phyloP scores from a whole-genome alignment of 2,329 filamentous ascomycete species.

The Sarocladium kiliense region DNA sequence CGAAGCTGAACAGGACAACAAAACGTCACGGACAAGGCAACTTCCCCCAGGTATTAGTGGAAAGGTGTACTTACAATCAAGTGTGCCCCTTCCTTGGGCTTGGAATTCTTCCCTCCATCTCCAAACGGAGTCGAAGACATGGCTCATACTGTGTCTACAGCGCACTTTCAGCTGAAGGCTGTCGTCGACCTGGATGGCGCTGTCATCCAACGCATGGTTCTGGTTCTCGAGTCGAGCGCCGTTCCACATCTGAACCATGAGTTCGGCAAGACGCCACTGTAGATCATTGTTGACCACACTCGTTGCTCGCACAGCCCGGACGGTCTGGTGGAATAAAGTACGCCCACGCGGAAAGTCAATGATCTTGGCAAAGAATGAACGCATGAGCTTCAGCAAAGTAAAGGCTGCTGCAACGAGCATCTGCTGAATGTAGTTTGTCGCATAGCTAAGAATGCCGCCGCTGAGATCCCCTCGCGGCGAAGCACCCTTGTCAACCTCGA shows the following conservation, averaged over 20 bases:
- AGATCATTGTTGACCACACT: constrained; percentile 76
- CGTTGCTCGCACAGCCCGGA: constrained; percentile 64
- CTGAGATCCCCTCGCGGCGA: constrained; percentile 39
- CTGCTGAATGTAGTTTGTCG: constrained; percentile 74
- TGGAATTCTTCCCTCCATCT: constrained; percentile 78
- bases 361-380: constrained; percentile 69
- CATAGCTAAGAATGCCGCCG: constrained; percentile 57
- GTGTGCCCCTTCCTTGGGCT: constrained; percentile 60
- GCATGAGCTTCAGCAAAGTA: constrained; percentile 71
- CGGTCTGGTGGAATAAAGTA: constrained; percentile 64
- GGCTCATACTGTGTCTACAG: constrained; percentile 78
- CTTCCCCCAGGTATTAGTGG: background rate
- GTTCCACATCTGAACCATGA: constrained; percentile 87
- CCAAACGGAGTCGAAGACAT: constrained; percentile 82
- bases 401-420: constrained; percentile 81
- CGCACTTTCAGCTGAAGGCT: constrained; percentile 76
- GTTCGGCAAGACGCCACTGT: constrained; percentile 71
- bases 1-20: constrained; percentile 20
- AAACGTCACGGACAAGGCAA: background rate
- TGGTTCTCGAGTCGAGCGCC: constrained; percentile 51
- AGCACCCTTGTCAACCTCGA: constrained; percentile 46
- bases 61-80: constrained; percentile 56
- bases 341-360: constrained; percentile 65
- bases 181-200: constrained; percentile 55
- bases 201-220: constrained; percentile 40